phyloP scores from a whole-genome alignment of 192 early-diverging fungal species.

The Dissophora ornata region DNA sequence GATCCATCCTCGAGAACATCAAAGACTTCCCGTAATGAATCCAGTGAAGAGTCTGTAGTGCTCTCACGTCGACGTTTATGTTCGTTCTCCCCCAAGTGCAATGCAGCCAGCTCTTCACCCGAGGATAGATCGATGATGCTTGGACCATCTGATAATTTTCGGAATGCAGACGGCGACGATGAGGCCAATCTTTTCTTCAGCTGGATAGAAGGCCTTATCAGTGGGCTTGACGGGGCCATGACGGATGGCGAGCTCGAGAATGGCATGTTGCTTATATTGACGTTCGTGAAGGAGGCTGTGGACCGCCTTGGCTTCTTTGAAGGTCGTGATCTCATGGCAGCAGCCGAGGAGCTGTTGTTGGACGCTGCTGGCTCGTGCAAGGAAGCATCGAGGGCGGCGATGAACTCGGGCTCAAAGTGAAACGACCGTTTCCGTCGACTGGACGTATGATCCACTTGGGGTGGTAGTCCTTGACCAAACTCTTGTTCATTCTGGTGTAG shows the following conservation, averaged over 20 bases:
- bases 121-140: conserved; percentile 46
- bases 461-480: neutral
- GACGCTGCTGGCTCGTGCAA: conserved; percentile 4
- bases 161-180: neutral
- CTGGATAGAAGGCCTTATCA: neutral
- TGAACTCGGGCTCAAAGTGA: conserved; percentile 48
- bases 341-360: no score
- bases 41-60: conserved; percentile 5
- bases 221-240: neutral
- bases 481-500: conserved; percentile 4
- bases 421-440: conserved; percentile 31
- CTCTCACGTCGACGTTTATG: conserved; percentile 42
- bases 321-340: conserved; percentile 3
- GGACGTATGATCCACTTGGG: conserved; percentile 1
- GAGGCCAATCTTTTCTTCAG: neutral
- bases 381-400: conserved; percentile 36
- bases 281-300: neutral
- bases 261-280: neutral
- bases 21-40: conserved; percentile 39
- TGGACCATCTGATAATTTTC: conserved; percentile 6
- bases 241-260: neutral
- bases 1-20: conserved; percentile 42
- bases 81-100: conserved; percentile 38
- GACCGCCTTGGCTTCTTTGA: conserved; percentile 9
- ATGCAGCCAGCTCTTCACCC: conserved; percentile 28